A percentile compares a stretch with the other conserved stretches of the same genome.
Conservation (phyloP, 148 eudicot species). For the Spergularia bocconei region DNA sequence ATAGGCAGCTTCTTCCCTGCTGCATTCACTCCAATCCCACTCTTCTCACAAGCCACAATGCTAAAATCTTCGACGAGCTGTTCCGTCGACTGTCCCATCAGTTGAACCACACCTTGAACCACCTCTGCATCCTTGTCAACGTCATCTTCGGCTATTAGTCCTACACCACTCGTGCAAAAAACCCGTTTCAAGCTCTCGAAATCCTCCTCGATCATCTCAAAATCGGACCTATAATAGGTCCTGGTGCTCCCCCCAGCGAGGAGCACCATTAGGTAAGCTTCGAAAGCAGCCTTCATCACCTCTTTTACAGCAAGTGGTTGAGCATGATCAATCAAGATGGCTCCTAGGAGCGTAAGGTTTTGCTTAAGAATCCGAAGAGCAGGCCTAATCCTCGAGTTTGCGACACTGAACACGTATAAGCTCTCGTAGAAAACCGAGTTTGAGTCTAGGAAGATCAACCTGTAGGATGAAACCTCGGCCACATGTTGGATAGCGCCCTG, state of each 20-base stretch:
- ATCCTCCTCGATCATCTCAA: conserved; percentile 65
- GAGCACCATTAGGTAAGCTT: conserved; percentile 74
- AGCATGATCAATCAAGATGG: conserved; percentile 64
- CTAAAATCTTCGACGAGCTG: conserved; percentile 79
- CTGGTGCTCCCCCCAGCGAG: conserved; percentile 83
- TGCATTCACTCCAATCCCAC: conserved; percentile 60
- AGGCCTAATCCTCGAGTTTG: conserved; percentile 54
- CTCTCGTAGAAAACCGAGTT: conserved; percentile 66
- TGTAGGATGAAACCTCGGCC: conserved; percentile 77
- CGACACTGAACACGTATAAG: conserved; percentile 48
- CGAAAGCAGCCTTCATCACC: conserved; percentile 80
- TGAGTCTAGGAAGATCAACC: conserved; percentile 76
- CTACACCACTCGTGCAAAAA: conserved; percentile 57
- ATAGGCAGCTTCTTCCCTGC: conserved; percentile 58
- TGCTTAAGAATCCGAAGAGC: conserved; percentile 68
- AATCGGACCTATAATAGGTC: conserved; percentile 49
- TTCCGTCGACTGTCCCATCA: conserved; percentile 81
- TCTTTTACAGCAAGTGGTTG: conserved; percentile 77
- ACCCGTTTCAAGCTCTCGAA: conserved; percentile 61
- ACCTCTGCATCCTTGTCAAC: conserved; percentile 69
- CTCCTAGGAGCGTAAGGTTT: conserved; percentile 64
- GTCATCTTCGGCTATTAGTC: conserved; percentile 62
- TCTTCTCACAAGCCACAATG: conserved; percentile 55
- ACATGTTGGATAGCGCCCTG: conserved; percentile 61
- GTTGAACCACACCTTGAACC: conserved; percentile 69